Evolutionary conservation across 495 filamentous ascomycete species (phyloP).

Genomic region (Neurospora terricola): DNA sequence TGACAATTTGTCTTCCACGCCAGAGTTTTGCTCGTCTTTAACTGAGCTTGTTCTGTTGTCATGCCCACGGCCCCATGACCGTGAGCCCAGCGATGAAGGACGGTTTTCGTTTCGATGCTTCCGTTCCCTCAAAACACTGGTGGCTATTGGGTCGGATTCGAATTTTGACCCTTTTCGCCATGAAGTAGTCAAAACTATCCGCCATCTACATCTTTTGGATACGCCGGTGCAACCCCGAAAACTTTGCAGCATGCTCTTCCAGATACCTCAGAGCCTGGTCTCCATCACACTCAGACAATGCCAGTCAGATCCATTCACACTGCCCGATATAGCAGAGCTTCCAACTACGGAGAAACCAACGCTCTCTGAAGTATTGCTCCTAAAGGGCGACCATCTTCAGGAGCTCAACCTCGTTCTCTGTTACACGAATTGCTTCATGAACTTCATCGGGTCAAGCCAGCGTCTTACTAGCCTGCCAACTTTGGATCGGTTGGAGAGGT

Average conservation of each 20-base stretch:
- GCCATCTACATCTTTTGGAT: neutral
- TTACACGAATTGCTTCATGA: neutral
- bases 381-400: neutral
- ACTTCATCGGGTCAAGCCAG: neutral
- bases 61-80: no score
- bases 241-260: neutral
- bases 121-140: neutral
- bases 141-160: neutral
- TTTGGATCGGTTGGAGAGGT: neutral
- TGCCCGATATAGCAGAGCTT: fast-evolving
- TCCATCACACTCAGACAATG: neutral
- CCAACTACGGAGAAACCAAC: neutral
- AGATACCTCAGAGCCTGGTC: neutral
- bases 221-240: neutral
- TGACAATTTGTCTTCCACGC: neutral
- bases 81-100: neutral
- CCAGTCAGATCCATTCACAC: fast-evolving
- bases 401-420: neutral
- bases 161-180: neutral
- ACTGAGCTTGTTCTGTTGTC: no score
- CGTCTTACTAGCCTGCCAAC: neutral
- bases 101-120: neutral
- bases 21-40: neutral
- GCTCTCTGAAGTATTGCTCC: neutral
- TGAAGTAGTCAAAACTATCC: neutral